Evolutionary conservation across 495 filamentous ascomycete species (phyloP), one percentile per base, ranked within the genome.

Genomic region (Pyrenula aspistea): DNA sequence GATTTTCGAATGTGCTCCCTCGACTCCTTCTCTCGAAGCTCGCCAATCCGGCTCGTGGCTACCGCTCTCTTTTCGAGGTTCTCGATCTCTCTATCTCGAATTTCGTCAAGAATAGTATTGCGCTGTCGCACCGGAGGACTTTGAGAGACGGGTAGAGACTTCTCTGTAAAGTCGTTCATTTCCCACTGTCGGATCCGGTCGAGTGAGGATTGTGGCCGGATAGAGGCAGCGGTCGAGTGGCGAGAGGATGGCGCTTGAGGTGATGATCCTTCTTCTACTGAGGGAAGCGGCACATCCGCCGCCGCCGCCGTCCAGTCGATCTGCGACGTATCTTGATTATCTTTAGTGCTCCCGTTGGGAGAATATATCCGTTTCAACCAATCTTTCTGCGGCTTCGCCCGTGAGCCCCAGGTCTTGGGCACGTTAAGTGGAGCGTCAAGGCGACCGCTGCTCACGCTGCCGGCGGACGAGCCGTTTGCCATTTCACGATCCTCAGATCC

Each of bases 391-490:
- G 67, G 66, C 51, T 65, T 76, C 23, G 71, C 79, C 58, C 76
- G 81, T 54, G 73, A 68, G 12, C 81, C 83, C 84, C 84, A 88
- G 22, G 68, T 73, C 54, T 64, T 64, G 25, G 84, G 84, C 24
- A 79, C 56, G 36, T 81, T 80, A 36, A 84, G 55, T 1, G 77
- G 73, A 23, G 79, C 78, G 49, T 79, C 74, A 51, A 67, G 68
- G 2, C 62, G 64, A 25, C 67, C 66, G 24, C 67, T 67, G 61
- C 65, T 73, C 56, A 56, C 67, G 62, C 60, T 71, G 20, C 50
- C 50, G 50, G n/a, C 22, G 19, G 50, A 52, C 8, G 50, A 52
- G 19, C 50, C 56, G 48, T 55, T 58, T 58, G 63, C 54, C 54
- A 22, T 59, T 59, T 54, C 55, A 36, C 21, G 54, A 48, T 69